Percentiles rank a stretch among this genome's conserved stretches.
Conservation (phyloP, 768 basidiomycete genomes). For the Lyophyllum semitale region DNA sequence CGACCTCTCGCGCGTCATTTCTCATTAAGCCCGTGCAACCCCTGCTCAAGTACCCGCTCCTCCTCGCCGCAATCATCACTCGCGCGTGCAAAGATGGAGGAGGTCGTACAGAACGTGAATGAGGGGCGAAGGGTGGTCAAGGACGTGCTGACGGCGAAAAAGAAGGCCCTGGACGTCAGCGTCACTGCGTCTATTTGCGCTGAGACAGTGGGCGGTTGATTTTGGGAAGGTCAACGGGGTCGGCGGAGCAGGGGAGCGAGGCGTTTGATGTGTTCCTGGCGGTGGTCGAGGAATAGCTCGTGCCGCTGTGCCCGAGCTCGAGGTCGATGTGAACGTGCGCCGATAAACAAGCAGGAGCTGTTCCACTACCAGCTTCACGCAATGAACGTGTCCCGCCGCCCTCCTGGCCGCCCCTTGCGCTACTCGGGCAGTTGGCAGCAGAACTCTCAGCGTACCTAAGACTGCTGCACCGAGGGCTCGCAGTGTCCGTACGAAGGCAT, state of each 20-base stretch:
- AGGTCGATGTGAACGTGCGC: conserved; percentile 54
- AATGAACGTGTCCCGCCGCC: conserved; percentile 59
- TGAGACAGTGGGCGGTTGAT: conserved; percentile 62
- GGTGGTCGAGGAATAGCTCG: conserved; percentile 55
- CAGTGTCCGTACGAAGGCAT: conserved; percentile 50
- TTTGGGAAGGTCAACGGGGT: conserved; percentile 70
- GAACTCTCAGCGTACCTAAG: conserved; percentile 70
- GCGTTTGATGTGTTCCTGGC: conserved; percentile 72
- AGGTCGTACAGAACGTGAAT: conserved; percentile 75
- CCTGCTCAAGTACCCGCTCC: conserved; percentile 89
- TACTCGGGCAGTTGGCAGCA: conserved; percentile 67
- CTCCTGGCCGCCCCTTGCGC: conserved; percentile 75
- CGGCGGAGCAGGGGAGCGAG: conserved; percentile 47
- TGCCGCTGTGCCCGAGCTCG: conserved; percentile 54
- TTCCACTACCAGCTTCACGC: conserved; percentile 72
- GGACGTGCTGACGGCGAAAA: conserved; percentile 59
- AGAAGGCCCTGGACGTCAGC: conserved; percentile 43
- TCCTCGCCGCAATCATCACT: conserved; percentile 70
- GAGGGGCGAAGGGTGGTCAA: conserved; percentile 79
- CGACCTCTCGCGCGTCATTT: conserved; percentile 79
- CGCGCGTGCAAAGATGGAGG: conserved; percentile 65
- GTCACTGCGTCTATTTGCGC: conserved; percentile 53
- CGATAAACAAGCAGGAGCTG: conserved; percentile 74
- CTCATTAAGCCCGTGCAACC: conserved; percentile 98
- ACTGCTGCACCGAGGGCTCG: conserved; percentile 65